phyloP scores from a whole-genome alignment of 2,329 filamentous ascomycete genomes.

The Septoria linicola region DNA sequence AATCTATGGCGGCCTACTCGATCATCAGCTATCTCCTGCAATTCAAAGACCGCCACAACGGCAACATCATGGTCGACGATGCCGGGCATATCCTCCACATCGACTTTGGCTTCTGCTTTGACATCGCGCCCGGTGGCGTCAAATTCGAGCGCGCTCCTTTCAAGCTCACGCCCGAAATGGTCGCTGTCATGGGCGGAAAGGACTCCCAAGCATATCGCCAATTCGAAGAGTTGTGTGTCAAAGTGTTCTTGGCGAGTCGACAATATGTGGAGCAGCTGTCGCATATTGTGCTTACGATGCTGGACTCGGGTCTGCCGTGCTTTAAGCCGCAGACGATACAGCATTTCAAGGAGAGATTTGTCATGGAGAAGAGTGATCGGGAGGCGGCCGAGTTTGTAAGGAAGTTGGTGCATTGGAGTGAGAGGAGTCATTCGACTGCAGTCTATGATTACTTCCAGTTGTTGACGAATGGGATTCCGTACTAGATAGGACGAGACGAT shows the following conservation, averaged over 20 bases:
- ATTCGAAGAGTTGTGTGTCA: slow-evolving; percentile 96
- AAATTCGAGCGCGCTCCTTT: slow-evolving; percentile 98
- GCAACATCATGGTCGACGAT: slow-evolving; percentile 99
- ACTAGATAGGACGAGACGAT: slow-evolving; percentile 50
- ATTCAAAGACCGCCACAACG: slow-evolving; percentile 99
- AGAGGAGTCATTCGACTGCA: slow-evolving; percentile 85
- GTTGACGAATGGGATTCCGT: slow-evolving; percentile 95
- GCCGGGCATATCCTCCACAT: slow-evolving; percentile 97
- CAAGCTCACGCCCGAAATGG: slow-evolving; percentile 96
- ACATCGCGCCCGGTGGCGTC: slow-evolving; percentile 94
- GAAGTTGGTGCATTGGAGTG: slow-evolving; percentile 84
- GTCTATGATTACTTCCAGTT: slow-evolving; percentile 98
- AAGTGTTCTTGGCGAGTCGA: slow-evolving; percentile 85
- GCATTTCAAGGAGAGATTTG: slow-evolving; percentile 90
- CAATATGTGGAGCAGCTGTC: slow-evolving; percentile 85
- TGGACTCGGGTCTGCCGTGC: slow-evolving; percentile 92
- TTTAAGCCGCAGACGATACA: slow-evolving; percentile 95
- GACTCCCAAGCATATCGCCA: slow-evolving; percentile 87
- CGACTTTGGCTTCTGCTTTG: slow-evolving; percentile 99
- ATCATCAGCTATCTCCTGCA: slow-evolving; percentile 95
- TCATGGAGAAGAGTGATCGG: slow-evolving; percentile 83
- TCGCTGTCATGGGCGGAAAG: slow-evolving; percentile 92
- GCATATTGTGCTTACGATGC: slow-evolving; percentile 90
- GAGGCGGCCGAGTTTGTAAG: slow-evolving; percentile 95
- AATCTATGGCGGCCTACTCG: slow-evolving; percentile 98